phyloP scores from a whole-genome alignment of 768 basidiomycete species.

The Cystofilobasidium capitatum region DNA sequence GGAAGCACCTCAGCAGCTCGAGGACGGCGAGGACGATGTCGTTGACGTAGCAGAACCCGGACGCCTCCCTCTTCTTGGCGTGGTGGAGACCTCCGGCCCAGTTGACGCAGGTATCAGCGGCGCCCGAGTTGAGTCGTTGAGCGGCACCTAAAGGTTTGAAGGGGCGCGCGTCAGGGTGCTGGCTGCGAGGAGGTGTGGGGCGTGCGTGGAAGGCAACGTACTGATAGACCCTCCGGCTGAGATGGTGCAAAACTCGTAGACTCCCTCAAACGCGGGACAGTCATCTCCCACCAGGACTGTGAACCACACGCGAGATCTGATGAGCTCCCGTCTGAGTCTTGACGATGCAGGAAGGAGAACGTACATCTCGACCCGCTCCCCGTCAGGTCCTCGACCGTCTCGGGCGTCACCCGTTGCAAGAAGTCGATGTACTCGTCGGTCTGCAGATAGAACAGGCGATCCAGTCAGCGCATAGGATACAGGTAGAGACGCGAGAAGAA shows the following conservation, averaged over 20 bases:
- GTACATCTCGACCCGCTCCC: conserved; percentile 75
- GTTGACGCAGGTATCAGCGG: conserved; percentile 76
- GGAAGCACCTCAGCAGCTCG: conserved; percentile 70
- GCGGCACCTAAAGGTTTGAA: conserved; percentile 55
- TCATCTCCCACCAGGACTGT: conserved; percentile 70
- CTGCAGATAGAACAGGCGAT: background rate
- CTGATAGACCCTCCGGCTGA: conserved; percentile 92
- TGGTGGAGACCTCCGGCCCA: conserved; percentile 99
- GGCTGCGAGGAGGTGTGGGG: background rate
- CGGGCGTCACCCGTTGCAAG: conserved; percentile 74
- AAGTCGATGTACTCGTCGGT: conserved; percentile 98
- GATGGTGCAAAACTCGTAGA: conserved; percentile 95
- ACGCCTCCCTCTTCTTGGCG: conserved; percentile 97
- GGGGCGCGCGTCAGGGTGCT: background rate
- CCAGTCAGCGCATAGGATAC: background rate
- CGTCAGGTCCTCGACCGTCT: conserved; percentile 76
- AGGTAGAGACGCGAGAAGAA: background rate
- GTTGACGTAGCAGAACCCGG: conserved; percentile 98
- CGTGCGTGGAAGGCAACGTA: conserved; percentile 39
- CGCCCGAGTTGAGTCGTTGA: conserved; percentile 63
- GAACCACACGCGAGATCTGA: background rate
- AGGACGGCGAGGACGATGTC: conserved; percentile 84
- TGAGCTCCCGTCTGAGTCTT: background rate
- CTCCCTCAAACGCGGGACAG: conserved; percentile 90
- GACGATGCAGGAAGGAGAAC: conserved; percentile 34